A percentile compares a stretch with the other conserved stretches of the same genome.
Evolutionary conservation across 108 stramenopile species (phyloP).

Genomic region (Heterococcus sp.): DNA sequence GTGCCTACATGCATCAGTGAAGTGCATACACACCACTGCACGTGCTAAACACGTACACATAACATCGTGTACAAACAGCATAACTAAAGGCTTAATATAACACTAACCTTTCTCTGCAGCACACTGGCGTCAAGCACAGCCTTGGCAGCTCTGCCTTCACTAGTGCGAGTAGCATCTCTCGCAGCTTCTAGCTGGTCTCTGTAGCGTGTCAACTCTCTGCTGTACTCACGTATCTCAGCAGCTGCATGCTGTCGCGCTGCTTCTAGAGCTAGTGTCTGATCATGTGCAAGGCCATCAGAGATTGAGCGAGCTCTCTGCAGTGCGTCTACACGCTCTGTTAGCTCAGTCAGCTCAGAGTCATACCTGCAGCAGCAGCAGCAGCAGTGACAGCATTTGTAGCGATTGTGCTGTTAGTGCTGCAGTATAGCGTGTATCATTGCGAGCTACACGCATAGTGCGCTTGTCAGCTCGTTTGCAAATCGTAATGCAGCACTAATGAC

Average conservation of each 20-base stretch:
- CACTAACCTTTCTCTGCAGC: not conserved
- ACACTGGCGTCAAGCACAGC: not conserved
- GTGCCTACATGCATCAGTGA: not conserved
- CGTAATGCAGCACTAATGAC: too few species aligned
- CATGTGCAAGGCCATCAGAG: too few species aligned
- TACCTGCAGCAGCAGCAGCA: not conserved
- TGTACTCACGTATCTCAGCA: not conserved
- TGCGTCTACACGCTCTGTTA: not conserved
- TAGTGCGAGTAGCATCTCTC: not conserved
- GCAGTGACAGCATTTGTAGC: too few species aligned
- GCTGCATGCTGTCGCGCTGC: not conserved
- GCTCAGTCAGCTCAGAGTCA: not conserved
- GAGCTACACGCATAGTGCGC: too few species aligned
- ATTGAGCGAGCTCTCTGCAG: not conserved
- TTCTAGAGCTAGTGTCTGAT: too few species aligned
- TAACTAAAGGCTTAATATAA: not conserved
- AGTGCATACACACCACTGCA: not conserved
- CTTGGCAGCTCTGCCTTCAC: not conserved
- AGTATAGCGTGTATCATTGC: too few species aligned
- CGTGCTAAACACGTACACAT: not conserved
- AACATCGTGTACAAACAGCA: not conserved
- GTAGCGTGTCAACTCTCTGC: not conserved
- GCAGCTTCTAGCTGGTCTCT: not conserved
- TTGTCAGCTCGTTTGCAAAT: too few species aligned
- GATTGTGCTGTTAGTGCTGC: too few species aligned